These are phyloP conservation scores for Fusarium poae DNA, from an alignment of 2,329 filamentous ascomycete genomes.

Conservation along the genomic window DNA sequence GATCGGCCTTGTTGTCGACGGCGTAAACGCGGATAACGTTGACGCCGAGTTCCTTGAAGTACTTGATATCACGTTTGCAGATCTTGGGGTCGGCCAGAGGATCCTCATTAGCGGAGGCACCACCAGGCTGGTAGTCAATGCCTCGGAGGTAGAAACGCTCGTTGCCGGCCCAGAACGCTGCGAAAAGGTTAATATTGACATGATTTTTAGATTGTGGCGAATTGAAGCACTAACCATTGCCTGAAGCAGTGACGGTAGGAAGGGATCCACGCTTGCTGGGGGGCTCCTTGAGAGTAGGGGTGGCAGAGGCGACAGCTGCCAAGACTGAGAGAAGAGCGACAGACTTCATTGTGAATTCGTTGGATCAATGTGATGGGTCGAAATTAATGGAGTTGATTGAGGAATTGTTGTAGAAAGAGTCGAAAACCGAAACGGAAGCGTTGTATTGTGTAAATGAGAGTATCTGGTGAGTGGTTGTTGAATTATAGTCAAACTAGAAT, in stretches of 20 bases:
- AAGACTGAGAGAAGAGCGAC: conserved; percentile 62
- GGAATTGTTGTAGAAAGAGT: conserved; percentile 24
- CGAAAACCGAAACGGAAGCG: conserved; percentile 20
- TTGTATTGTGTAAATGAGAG: conserved; percentile 39
- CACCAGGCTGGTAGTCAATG: conserved; percentile 74
- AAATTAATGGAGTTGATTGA: conserved; percentile 31
- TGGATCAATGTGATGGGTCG: conserved; percentile 2
- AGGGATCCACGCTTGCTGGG: conserved; percentile 65
- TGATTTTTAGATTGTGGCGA: background rate
- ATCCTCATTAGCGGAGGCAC: conserved; percentile 70
- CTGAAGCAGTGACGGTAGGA: conserved; percentile 65
- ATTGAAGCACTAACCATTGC: conserved; percentile 63
- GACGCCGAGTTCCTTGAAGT: conserved; percentile 88
- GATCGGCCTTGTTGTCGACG: conserved; percentile 85
- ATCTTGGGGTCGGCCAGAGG: conserved; percentile 77
- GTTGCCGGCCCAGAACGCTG: conserved; percentile 68
- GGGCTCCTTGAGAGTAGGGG: conserved; percentile 65
- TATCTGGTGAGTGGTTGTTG: conserved; percentile 32
- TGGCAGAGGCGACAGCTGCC: conserved; percentile 62
- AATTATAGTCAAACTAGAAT: conserved; percentile 44
- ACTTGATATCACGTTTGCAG: conserved; percentile 83
- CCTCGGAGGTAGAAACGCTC: conserved; percentile 71
- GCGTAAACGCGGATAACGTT: conserved; percentile 95
- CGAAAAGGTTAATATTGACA: conserved; percentile 2
- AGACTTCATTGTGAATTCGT: conserved; percentile 62